These are phyloP conservation scores for Pythium folliculosum DNA, from an alignment of 352 stramenopile genomes.

Conservation along the genomic window DNA sequence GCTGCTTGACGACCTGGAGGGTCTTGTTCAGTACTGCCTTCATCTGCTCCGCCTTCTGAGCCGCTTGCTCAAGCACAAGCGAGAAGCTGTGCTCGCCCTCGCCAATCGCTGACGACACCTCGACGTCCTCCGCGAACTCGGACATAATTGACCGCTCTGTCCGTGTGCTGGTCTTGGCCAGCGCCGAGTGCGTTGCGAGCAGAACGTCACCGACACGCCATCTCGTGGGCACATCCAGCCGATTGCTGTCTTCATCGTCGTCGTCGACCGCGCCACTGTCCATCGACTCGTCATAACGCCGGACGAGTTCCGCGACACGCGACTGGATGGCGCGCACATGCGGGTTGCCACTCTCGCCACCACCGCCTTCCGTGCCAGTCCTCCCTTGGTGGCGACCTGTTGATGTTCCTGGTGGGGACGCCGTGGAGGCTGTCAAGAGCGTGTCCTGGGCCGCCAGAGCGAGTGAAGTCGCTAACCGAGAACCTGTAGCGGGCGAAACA, in stretches of 20 bases:
- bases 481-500: constrained; percentile 5
- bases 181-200: constrained; percentile 56
- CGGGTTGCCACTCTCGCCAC: constrained; percentile 30
- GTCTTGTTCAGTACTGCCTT: constrained; percentile 39
- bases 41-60: constrained; percentile 39
- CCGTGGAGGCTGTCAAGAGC: neutral
- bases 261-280: constrained; percentile 32
- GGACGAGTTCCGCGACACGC: constrained; percentile 67
- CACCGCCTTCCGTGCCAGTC: neutral
- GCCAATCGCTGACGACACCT: constrained; percentile 44
- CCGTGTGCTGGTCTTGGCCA: constrained; percentile 56
- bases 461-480: constrained; percentile 24
- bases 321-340: constrained; percentile 70
- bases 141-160: constrained; percentile 53
- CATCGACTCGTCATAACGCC: constrained; percentile 56
- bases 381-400: neutral
- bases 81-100: constrained; percentile 40
- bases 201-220: constrained; percentile 72
- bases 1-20: constrained; percentile 47
- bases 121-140: constrained; percentile 57
- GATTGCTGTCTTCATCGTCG: constrained; percentile 26
- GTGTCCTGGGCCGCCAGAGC: constrained; percentile 15
- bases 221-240: constrained; percentile 30
- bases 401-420: constrained; percentile 10
- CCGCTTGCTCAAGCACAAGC: constrained; percentile 35